phyloP scores from a whole-genome alignment of 768 basidiomycete species.

The Boletus rufocinnamomeus region DNA sequence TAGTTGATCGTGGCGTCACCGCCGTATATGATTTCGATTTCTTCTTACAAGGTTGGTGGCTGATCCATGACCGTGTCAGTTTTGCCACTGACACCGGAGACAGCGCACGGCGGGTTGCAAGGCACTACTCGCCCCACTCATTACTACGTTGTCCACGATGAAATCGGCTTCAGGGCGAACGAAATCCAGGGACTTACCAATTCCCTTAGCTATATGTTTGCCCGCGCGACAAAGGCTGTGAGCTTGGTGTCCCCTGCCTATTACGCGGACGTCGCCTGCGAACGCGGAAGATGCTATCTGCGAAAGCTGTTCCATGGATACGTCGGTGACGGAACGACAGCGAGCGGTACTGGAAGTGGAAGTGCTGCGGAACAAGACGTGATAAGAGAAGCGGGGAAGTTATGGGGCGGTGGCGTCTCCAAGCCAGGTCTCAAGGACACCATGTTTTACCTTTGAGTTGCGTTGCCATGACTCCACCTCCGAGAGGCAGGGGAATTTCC shows the following conservation, averaged over 20 bases:
- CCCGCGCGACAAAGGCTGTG: constrained; percentile 55
- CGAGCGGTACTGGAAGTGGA: constrained; percentile 36
- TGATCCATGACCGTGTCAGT: not conserved
- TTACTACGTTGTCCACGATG: constrained; percentile 57
- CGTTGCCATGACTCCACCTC: not conserved
- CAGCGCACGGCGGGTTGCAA: constrained; percentile 48
- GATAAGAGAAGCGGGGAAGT: constrained; percentile 48
- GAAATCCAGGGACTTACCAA: constrained; percentile 57
- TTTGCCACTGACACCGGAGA: not conserved
- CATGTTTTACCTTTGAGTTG: constrained; percentile 71
- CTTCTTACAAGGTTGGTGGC: constrained; percentile 48
- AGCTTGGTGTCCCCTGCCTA: constrained; percentile 40
- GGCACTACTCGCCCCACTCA: constrained; percentile 54
- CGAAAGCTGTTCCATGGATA: constrained; percentile 48
- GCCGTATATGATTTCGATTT: constrained; percentile 58
- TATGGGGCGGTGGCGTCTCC: constrained; percentile 61
- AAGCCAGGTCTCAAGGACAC: constrained; percentile 56
- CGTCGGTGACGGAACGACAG: constrained; percentile 27
- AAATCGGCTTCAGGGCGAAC: constrained; percentile 51
- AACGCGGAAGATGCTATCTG: constrained; percentile 55
- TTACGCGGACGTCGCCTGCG: constrained; percentile 52
- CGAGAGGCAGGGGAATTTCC: not conserved
- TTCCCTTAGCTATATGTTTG: constrained; percentile 55
- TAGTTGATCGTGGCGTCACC: constrained; percentile 56
- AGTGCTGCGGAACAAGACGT: constrained; percentile 51